A percentile compares a stretch with the other conserved stretches of the same genome.
Evolutionary conservation across 257 asterid species (phyloP).

Genomic region (Orobanche coerulescens): DNA sequence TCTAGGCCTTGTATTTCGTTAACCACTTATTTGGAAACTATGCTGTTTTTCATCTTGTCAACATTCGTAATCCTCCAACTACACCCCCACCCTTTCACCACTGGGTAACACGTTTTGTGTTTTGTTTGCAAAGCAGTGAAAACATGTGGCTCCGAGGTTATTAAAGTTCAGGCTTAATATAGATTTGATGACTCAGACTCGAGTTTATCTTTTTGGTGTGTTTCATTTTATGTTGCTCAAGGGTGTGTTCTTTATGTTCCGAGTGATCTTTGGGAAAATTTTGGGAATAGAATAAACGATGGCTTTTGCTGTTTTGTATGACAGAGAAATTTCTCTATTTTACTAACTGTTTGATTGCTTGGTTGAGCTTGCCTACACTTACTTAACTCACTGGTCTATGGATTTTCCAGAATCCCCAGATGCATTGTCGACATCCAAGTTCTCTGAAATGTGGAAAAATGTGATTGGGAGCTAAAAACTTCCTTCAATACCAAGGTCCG

Average conservation of each 20-base stretch:
- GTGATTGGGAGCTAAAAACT: slow-evolving; percentile 23
- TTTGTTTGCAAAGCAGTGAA: no score
- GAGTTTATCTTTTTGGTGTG: no score
- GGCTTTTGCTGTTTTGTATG: background rate
- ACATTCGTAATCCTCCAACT: no score
- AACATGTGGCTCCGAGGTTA: no score
- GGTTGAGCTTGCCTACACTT: background rate
- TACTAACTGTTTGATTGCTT: slow-evolving; percentile 5
- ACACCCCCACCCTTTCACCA: no score
- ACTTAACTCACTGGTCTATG: slow-evolving; percentile 7
- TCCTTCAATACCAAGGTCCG: slow-evolving; percentile 11
- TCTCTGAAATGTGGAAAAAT: slow-evolving; percentile 43
- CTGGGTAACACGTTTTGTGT: no score
- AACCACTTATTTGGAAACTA: no score
- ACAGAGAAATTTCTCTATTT: background rate
- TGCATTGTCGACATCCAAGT: slow-evolving; percentile 23
- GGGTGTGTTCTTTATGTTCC: background rate
- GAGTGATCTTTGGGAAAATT: background rate
- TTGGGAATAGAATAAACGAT: background rate
- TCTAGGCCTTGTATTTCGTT: no score
- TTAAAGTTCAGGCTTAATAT: no score
- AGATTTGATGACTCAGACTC: no score
- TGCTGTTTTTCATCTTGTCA: no score
- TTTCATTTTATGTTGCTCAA: no score
- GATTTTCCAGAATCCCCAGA: slow-evolving; percentile 25